Evolutionary conservation across 192 early-diverging fungal genomes (phyloP), one percentile per base, ranked within the genome.

Genomic region (Backusella sp.): DNA sequence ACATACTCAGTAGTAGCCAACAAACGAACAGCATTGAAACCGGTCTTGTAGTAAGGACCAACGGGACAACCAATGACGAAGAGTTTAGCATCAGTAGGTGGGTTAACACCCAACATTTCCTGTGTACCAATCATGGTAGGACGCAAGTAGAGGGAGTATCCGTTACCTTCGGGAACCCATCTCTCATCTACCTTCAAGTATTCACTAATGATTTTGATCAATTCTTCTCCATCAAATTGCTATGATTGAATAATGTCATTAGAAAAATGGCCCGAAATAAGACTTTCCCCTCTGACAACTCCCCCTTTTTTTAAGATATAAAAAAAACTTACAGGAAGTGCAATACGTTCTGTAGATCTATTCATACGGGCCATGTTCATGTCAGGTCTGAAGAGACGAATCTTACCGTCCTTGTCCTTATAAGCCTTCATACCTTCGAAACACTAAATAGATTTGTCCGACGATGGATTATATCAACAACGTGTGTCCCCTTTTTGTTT

Each of bases 41-140:
- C 97, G 7, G 97, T 95, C 80, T 93, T 93, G 88, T 95, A 98
- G 86, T 98, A 98, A 39, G 97, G 97, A 17, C 97, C 97, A 32
- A 96, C 95, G 15, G 97, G 97, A 23, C 92, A 96, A 62, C 88
- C 90, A 80, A 98, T 98, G 19, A 95, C 90, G 75, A 93, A 98
- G 68, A 97, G 83, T 74, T 93, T 84, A 30, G 96, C 92, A 66
- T 87, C 85, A 79, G 90, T 89, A 66, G 93, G 92, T 26, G 91
- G 84, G 70, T 94, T 94, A 35, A 98, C 96, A 77, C 96, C 96
- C 52, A 93, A 76, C 6, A 85, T 85, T 70, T 88, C 93, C 78
- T 98, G 95, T 4, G 96, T 98, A 26, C 92, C 93, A 74, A 98
- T 98, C 76, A 93, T 84, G 67, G 97, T 96, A 9, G 97, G 97